Conservation (phyloP, 805 yeast genomes). For the Isabelozyma pseudorhagii region DNA sequence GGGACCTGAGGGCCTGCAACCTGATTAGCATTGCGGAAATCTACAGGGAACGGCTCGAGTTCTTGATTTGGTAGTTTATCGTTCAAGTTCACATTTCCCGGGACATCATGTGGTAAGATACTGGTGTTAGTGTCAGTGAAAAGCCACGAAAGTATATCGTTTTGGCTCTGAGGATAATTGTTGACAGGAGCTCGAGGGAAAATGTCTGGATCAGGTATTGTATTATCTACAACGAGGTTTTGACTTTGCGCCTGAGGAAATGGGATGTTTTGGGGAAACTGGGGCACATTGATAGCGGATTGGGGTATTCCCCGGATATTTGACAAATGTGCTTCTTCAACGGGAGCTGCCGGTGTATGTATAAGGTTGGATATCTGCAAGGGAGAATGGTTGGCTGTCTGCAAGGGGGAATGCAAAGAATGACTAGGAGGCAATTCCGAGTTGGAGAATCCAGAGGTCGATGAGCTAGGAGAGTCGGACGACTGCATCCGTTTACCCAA, state of each 20-base stretch:
- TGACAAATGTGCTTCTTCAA: not conserved
- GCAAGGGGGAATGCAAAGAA: not conserved
- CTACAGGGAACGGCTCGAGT: not conserved
- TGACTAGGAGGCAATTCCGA: not conserved
- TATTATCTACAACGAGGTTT: not conserved
- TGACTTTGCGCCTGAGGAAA: not conserved
- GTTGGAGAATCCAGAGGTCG: not conserved
- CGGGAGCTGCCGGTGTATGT: not conserved
- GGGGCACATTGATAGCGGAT: not conserved
- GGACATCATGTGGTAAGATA: not conserved
- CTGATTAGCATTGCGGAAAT: not conserved
- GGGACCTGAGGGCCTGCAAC: not conserved
- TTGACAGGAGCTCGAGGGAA: not conserved
- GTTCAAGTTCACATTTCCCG: not conserved
- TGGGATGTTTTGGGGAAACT: not conserved
- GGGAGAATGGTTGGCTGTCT: conserved; percentile 4
- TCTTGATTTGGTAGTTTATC: not conserved
- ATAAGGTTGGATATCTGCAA: conserved; percentile 5
- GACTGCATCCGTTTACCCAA: not conserved
- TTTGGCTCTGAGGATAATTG: conserved; percentile 26
- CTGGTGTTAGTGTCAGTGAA: conserved; percentile 23
- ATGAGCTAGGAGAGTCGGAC: not conserved
- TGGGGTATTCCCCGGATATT: not conserved
- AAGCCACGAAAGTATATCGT: conserved; percentile 39
- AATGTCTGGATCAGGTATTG: conserved; percentile 1